Evolutionary conservation across 208 protist genomes (phyloP), one percentile per base, ranked within the genome.

Genomic region (Acanthamoeba healyi): DNA sequence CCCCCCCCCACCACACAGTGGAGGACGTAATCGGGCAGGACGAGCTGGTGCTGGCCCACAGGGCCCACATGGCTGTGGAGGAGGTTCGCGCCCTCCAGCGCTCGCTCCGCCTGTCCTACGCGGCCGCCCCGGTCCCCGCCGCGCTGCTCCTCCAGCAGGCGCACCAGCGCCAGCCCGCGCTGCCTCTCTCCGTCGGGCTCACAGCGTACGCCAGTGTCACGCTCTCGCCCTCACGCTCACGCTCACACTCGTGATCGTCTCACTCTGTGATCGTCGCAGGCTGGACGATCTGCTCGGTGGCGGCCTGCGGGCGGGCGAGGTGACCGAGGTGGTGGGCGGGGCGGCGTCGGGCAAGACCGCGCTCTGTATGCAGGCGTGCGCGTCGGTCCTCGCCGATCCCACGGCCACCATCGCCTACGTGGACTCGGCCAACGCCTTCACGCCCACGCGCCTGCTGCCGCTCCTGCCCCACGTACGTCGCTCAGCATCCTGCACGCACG

Each of bases 401-500:
- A 74, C 1, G n/a, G n/a, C 65, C 36, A 74, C 65, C n/a, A 19
- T 74, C 29, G 65, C 65, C 36, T 74, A 26, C 36, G 36, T 74
- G 36, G 65, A 74, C 65, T 74, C 65, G 65, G 22, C 65, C n/a
- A 74, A 74, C 65, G 65, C 65, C 65, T 74, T 74, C 65, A 40
- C 65, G 0, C 65, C 65, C 65, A 74, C 65, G 65, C 65, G 65
- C 36, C 65, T 74, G 36, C 65, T 74, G 12, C 65, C 65, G 6
- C 65, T 74, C 40, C n/a, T 74, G 12, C 32, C 65, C 36, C 65
- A 74, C 36, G 65, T 42, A 74, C 22, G 65, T 9, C 19, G 5
- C 32, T n/a, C n/a, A n/a, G n/a, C n/a, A n/a, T n/a, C n/a, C n/a
- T n/a, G n/a, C n/a, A n/a, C n/a, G n/a, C n/a, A n/a, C n/a, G n/a